Evolutionary conservation across 257 asterid species (phyloP), one percentile per base, ranked within the genome.

Genomic region (Solanum raphanifolium): DNA sequence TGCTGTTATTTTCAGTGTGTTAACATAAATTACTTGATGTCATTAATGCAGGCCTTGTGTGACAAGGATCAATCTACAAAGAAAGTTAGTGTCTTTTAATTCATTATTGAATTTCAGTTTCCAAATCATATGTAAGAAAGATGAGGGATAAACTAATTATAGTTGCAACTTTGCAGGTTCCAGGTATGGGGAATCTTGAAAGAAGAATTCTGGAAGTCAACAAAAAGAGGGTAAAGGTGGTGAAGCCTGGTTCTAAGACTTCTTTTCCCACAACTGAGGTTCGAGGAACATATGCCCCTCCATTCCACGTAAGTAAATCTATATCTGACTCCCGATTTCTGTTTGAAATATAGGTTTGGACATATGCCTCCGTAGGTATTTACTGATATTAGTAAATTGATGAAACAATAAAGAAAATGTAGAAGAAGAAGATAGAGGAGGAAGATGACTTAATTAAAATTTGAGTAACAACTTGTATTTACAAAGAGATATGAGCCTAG

Each of bases 241-340:
- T 95, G 84, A 97, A 95, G 88, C 99, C 98, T 13, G 99, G 98
- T 83, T 95, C 99, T 72, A 97, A 95, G 91, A 97, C 98, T 21
- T 95, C 99, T 7, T 95, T 97, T 88, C 98, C 98, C 8, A 65
- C 96, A 10, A 95, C 98, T 60, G 98, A 97, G 92, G 93, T 97
- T 87, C 98, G 98, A 16, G 99, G 99, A 89, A 94, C 89, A 88
- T 97, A 95, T 83, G 87, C 97, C 85, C 99, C 98, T 68, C 99
- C 99, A 10, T 97, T 97, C 94, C 99, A 95, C 89, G 99, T 97
- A 93, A 29, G 95, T 87, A 29, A 79, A 79, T 43, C 65, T 46
- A 69, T 48, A 29, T 55, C 35, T 20, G 41, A 82, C 69, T 81
- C 39, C 41, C 11, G 10, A 31, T 29, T 46, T 81, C 29, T 81